Evolutionary conservation across 2,329 filamentous ascomycete species (phyloP).

Genomic region (Talaromyces piceae): DNA sequence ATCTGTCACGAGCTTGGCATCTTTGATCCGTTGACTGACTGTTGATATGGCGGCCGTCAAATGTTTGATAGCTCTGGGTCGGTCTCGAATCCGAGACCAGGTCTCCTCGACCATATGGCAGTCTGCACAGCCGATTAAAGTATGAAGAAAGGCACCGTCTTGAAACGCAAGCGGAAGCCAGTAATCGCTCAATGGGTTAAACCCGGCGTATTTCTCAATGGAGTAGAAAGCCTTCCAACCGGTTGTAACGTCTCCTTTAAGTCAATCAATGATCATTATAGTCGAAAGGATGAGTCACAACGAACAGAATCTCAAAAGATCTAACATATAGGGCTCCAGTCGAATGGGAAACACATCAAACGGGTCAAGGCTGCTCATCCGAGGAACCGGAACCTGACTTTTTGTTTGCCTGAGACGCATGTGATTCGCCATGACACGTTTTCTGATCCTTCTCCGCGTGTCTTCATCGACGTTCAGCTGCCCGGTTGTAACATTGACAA

Average conservation of each 20-base stretch:
- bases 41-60: slow-evolving; percentile 2
- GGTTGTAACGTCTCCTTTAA: slow-evolving; percentile 4
- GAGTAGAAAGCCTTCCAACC: slow-evolving; percentile 7
- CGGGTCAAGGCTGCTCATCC: slow-evolving; percentile 3
- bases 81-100: neutral
- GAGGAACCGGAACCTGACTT: neutral
- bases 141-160: slow-evolving; percentile 6
- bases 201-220: slow-evolving; percentile 2
- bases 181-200: slow-evolving; percentile 7
- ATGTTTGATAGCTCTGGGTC: neutral
- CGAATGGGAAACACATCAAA: slow-evolving; percentile 7
- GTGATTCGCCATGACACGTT: slow-evolving; percentile 6
- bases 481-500: neutral
- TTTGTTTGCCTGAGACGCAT: neutral
- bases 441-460: slow-evolving; percentile 2
- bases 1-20: neutral
- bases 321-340: slow-evolving; percentile 8
- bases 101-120: neutral
- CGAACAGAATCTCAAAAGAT: slow-evolving; percentile 8
- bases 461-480: neutral
- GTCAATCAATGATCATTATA: neutral
- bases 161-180: slow-evolving; percentile 6
- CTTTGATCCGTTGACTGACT: slow-evolving; percentile 4
- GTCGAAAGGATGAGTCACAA: neutral
- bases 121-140: slow-evolving; percentile 7